These are phyloP conservation scores for Hymenoscyphus occultus DNA, from an alignment of 2,329 filamentous ascomycete genomes.

Conservation along the genomic window DNA sequence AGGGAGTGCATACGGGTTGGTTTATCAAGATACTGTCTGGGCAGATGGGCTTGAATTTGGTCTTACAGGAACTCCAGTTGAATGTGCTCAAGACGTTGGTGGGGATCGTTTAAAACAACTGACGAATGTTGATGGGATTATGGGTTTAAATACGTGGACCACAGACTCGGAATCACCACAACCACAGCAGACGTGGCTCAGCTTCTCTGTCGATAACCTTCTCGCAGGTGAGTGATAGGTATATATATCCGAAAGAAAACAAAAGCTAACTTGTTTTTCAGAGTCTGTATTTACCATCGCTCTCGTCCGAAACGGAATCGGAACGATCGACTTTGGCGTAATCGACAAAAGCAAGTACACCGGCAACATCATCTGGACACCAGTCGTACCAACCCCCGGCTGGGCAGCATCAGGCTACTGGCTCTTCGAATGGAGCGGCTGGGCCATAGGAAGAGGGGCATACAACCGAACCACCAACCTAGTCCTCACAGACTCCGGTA, in stretches of 20 bases:
- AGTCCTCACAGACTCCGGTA: slow-evolving; percentile 39
- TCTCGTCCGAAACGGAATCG: slow-evolving; percentile 44
- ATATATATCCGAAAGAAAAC: neutral
- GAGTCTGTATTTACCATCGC: slow-evolving; percentile 52
- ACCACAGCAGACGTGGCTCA: slow-evolving; percentile 24
- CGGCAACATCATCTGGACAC: slow-evolving; percentile 49
- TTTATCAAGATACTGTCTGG: slow-evolving; percentile 23
- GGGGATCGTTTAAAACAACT: slow-evolving; percentile 14
- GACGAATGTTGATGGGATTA: slow-evolving; percentile 30
- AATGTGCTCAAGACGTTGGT: slow-evolving; percentile 21
- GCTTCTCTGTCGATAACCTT: slow-evolving; percentile 15
- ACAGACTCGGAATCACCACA: slow-evolving; percentile 24
- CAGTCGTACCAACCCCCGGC: slow-evolving; percentile 38
- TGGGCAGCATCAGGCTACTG: slow-evolving; percentile 47
- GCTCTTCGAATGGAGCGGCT: slow-evolving; percentile 50
- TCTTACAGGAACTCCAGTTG: slow-evolving; percentile 20
- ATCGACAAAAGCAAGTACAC: slow-evolving; percentile 51
- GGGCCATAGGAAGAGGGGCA: slow-evolving; percentile 45
- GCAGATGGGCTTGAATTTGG: slow-evolving; percentile 14
- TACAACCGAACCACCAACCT: slow-evolving; percentile 41
- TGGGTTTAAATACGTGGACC: slow-evolving; percentile 41
- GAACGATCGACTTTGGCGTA: slow-evolving; percentile 53
- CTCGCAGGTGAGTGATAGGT: slow-evolving; percentile 12
- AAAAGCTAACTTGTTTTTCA: neutral
- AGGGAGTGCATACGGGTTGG: slow-evolving; percentile 19